A percentile compares a stretch with the other conserved stretches of the same genome.
Conservation (phyloP, 1,284 basidiomycete genomes). For the Ganoderma multipileum region DNA sequence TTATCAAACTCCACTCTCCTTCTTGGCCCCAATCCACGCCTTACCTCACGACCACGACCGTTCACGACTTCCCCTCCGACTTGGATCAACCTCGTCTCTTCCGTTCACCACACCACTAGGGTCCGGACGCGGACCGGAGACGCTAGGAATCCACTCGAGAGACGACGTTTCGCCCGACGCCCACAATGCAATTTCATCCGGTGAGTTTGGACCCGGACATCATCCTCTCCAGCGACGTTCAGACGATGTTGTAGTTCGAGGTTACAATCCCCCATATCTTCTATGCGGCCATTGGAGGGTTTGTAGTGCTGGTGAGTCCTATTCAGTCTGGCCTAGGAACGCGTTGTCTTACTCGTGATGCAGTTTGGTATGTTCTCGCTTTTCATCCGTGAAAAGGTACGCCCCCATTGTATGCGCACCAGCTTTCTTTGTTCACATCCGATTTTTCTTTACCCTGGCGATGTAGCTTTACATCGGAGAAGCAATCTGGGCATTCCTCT, state of each 20-base stretch:
- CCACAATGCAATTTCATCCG: conserved; percentile 35
- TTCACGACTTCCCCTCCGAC: conserved; percentile 18
- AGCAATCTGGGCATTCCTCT: conserved; percentile 94
- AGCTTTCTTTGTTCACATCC: conserved; percentile 12
- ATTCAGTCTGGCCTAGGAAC: conserved; percentile 58
- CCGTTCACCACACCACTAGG: conserved; percentile 6
- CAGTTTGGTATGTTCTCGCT: conserved; percentile 96
- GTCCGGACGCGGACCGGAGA: conserved; percentile 15
- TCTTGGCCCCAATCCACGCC: conserved; percentile 8
- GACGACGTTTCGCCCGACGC: conserved; percentile 14
- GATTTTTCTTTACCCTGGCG: background rate
- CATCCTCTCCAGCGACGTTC: background rate
- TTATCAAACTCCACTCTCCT: conserved; percentile 30
- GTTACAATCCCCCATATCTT: conserved; percentile 75
- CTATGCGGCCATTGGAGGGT: conserved; percentile 87
- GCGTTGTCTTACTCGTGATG: conserved; percentile 12
- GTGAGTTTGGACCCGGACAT: conserved; percentile 20
- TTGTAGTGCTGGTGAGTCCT: conserved; percentile 74
- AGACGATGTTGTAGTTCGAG: conserved; percentile 58
- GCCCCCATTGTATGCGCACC: conserved; percentile 25
- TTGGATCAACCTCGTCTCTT: background rate
- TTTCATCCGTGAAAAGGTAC: conserved; percentile 88
- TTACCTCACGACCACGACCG: conserved; percentile 19
- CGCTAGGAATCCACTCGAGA: conserved; percentile 16
- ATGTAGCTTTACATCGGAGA: conserved; percentile 90